phyloP scores from a whole-genome alignment of 257 asterid species.

The Dorcoceras hygrometricum region DNA sequence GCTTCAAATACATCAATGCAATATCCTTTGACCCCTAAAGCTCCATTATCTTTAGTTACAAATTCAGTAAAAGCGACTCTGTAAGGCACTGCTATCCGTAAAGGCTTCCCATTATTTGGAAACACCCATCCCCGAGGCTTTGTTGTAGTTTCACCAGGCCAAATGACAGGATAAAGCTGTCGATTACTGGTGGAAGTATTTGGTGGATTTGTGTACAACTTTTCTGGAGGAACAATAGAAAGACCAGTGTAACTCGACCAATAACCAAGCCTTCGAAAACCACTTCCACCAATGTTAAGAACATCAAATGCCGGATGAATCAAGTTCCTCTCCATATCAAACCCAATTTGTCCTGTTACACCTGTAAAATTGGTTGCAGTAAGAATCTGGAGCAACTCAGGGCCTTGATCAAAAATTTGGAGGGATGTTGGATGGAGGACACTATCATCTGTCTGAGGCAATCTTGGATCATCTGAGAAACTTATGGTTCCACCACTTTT shows the following conservation, averaged over 20 bases:
- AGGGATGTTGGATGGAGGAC: conserved; percentile 39
- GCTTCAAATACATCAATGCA: conserved; percentile 82
- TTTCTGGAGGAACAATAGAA: conserved; percentile 50
- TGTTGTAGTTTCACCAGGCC: conserved; percentile 66
- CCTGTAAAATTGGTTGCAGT: conserved; percentile 51
- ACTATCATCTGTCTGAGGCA: conserved; percentile 36
- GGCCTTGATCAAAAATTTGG: conserved; percentile 59
- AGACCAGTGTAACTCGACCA: conserved; percentile 70
- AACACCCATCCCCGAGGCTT: conserved; percentile 83
- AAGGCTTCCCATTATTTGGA: conserved; percentile 63
- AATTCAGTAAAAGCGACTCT: conserved; percentile 51
- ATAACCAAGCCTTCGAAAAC: conserved; percentile 52
- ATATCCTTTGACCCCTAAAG: conserved; percentile 59
- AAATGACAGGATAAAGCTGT: conserved; percentile 45
- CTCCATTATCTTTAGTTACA: conserved; percentile 59
- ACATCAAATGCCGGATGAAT: conserved; percentile 55
- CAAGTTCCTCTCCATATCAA: conserved; percentile 51
- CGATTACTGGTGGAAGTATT: conserved; percentile 41
- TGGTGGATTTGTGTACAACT: conserved; percentile 34
- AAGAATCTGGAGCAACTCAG: conserved; percentile 44
- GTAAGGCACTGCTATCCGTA: conserved; percentile 58
- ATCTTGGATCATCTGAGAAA: conserved; percentile 56
- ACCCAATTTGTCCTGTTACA: conserved; percentile 44
- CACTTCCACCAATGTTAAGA: conserved; percentile 62
- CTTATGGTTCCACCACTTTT: conserved; percentile 32